Evolutionary conservation across 208 protist species (phyloP).

Genomic region (Porcisia hertigi): DNA sequence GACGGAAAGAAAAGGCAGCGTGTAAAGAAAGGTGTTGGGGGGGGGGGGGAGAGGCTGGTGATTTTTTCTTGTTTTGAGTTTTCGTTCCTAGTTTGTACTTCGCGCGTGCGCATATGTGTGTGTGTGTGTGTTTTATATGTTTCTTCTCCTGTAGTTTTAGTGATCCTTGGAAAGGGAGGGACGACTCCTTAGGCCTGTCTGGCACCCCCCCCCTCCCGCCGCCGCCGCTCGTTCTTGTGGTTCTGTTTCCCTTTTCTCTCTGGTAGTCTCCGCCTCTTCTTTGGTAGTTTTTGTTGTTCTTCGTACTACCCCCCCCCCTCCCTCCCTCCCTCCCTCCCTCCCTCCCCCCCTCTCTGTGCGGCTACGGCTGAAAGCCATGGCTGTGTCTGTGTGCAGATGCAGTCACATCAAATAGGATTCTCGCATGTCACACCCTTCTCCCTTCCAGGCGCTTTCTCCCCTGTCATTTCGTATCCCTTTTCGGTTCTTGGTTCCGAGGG

Average conservation of each 20-base stretch:
- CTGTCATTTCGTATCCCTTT: conserved; percentile 1
- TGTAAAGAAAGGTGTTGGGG: too few relatives aligned
- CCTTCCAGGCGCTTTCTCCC: conserved; percentile 16
- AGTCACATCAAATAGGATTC: background rate
- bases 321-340: background rate
- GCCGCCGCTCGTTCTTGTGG: background rate
- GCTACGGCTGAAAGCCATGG: background rate
- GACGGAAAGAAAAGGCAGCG: too few relatives aligned
- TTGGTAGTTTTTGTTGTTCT: background rate
- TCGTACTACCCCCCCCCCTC: conserved; percentile 4
- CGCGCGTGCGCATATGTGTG: too few relatives aligned
- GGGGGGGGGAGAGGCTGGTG: too few relatives aligned
- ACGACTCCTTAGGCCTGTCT: too few relatives aligned
- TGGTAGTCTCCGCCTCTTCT: conserved; percentile 5
- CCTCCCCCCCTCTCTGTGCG: background rate
- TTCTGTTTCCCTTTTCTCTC: background rate
- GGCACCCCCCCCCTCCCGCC: background rate
- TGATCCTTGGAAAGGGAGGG: background rate
- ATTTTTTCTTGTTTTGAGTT: too few relatives aligned
- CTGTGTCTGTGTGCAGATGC: conserved; percentile 6
- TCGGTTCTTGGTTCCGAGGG: conserved; percentile 34
- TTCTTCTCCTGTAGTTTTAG: background rate
- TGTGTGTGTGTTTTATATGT: too few relatives aligned
- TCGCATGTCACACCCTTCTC: background rate
- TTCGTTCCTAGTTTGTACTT: too few relatives aligned